Conservation (phyloP, 2,329 filamentous ascomycete genomes). For the Botrytis aclada region DNA sequence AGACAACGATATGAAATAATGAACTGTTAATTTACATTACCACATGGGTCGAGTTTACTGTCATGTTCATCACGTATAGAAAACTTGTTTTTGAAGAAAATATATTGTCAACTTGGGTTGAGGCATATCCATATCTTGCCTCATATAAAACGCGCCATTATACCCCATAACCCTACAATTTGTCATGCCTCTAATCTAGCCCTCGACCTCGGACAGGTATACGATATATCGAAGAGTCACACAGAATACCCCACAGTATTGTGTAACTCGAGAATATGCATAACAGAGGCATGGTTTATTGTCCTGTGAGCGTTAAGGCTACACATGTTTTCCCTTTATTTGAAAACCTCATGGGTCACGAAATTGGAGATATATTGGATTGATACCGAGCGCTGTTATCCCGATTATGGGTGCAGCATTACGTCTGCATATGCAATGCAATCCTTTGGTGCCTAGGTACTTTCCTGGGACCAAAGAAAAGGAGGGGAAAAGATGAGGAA, state of each 20-base stretch:
- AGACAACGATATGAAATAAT: neutral
- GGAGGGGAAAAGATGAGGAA: neutral
- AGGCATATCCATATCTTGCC: neutral
- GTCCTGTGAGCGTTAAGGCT: neutral
- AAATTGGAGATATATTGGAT: neutral
- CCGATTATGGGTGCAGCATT: neutral
- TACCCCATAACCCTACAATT: neutral
- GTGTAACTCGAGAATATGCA: neutral
- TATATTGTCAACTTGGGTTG: neutral
- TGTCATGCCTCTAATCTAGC: neutral
- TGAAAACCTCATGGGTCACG: neutral
- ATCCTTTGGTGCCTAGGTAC: neutral
- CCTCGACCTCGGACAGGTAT: neutral
- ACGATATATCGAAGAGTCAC: neutral
- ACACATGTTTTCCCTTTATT: neutral
- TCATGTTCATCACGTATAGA: neutral
- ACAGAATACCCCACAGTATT: neutral
- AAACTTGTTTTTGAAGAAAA: neutral
- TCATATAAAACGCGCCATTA: neutral
- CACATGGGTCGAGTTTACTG: neutral
- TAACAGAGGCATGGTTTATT: neutral
- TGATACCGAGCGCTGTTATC: neutral
- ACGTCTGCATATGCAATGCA: neutral
- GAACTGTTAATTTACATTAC: neutral
- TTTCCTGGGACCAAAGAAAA: neutral